These are phyloP conservation scores for Hippophae gyantsensis DNA, from an alignment of 306 rosid genomes.

Conservation along the genomic window DNA sequence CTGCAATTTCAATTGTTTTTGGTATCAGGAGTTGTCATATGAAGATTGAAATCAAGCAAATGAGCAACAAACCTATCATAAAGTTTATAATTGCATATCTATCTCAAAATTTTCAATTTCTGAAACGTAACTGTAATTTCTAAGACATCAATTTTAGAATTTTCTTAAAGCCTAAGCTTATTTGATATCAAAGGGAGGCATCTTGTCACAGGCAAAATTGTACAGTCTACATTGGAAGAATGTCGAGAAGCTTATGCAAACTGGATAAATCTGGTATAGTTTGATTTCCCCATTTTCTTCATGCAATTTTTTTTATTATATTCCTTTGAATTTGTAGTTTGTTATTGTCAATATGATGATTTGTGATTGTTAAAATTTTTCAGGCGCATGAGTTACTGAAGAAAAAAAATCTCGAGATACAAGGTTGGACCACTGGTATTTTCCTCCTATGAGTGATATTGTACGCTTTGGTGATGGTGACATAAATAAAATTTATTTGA, in stretches of 20 bases:
- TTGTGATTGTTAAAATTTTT: constrained; percentile 11
- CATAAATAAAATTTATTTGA: constrained; percentile 2
- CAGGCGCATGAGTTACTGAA: constrained; percentile 78
- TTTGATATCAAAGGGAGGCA: constrained; percentile 23
- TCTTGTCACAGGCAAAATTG: constrained; percentile 67
- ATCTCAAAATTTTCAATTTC: no score
- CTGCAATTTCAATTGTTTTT: no score
- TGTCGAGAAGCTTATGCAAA: constrained; percentile 71
- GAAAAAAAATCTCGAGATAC: constrained; percentile 47
- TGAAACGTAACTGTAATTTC: no score
- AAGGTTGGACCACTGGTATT: constrained; percentile 34
- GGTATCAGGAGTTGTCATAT: no score
- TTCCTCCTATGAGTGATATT: constrained; percentile 10
- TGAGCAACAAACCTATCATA: no score
- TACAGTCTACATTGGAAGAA: constrained; percentile 88
- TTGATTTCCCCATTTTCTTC: not conserved
- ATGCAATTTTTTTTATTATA: not conserved
- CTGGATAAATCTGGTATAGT: constrained; percentile 63
- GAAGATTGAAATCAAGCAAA: no score
- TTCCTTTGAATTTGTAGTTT: constrained; percentile 3
- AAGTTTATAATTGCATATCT: no score
- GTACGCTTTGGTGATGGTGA: constrained; percentile 12
- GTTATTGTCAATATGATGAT: constrained; percentile 7
- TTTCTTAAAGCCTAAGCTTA: not conserved
- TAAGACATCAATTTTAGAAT: no score